A percentile compares a stretch with the other conserved stretches of the same genome.
Conservation (phyloP, 225 moss, liverwort and hornwort species). For the Asterella californica region DNA sequence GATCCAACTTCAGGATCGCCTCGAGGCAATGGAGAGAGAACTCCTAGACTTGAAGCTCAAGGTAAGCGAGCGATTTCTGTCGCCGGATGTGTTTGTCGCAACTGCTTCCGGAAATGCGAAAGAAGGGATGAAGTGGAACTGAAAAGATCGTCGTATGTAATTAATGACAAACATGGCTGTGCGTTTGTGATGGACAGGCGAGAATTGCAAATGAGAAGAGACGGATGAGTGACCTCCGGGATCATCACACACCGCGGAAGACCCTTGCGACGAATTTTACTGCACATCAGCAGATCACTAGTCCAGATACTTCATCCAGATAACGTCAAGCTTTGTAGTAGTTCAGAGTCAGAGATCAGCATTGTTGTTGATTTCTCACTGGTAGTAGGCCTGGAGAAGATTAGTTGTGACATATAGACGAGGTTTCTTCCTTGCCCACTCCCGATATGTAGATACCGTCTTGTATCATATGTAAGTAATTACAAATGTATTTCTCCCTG, state of each 20-base stretch:
- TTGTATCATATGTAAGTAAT: too few species aligned
- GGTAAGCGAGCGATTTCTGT: slow-evolving; percentile 32
- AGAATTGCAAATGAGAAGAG: slow-evolving; percentile 76
- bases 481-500: too few species aligned
- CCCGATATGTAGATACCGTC: too few species aligned
- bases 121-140: background rate
- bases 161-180: background rate
- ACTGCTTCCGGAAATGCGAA: background rate
- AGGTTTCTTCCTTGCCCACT: too few species aligned
- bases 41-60: slow-evolving; percentile 60
- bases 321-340: background rate
- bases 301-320: slow-evolving; percentile 18
- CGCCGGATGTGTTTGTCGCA: background rate
- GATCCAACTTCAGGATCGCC: slow-evolving; percentile 57
- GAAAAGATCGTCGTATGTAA: background rate
- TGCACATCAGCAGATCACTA: slow-evolving; percentile 31
- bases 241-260: slow-evolving; percentile 56
- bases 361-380: background rate
- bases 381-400: background rate
- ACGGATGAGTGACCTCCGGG: slow-evolving; percentile 69
- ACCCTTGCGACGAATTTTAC: slow-evolving; percentile 31
- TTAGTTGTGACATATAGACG: too few species aligned
- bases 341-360: background rate
- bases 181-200: slow-evolving; percentile 37
- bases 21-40: slow-evolving; percentile 62